A percentile compares a stretch with the other conserved stretches of the same genome.
Conservation (phyloP, 805 yeast genomes). For the Nakazawaea wyomingensis region DNA sequence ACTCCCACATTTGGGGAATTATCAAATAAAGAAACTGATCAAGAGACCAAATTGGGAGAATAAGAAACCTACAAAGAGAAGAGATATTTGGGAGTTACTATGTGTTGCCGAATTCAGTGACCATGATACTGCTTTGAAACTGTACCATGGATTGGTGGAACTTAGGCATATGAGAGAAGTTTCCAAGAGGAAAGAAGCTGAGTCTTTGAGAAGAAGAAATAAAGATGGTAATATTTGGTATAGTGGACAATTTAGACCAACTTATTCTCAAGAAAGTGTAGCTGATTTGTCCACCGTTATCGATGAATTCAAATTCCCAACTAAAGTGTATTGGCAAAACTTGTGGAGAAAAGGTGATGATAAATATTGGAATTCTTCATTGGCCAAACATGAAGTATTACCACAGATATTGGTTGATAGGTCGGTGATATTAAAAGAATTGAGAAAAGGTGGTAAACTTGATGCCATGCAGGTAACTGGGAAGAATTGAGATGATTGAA, state of each 20-base stretch:
- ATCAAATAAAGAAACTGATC: conserved; percentile 66
- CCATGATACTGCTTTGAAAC: conserved; percentile 62
- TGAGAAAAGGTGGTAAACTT: conserved; percentile 30
- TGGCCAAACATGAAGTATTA: conserved; percentile 57
- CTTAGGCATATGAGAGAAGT: conserved; percentile 72
- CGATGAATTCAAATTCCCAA: conserved; percentile 50
- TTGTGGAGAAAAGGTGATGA: conserved; percentile 84
- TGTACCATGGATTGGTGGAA: conserved; percentile 69
- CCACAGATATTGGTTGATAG: conserved; percentile 50
- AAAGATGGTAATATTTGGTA: conserved; percentile 80
- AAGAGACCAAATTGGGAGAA: conserved; percentile 87
- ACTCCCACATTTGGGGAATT: conserved; percentile 53
- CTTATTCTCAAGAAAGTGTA: conserved; percentile 85
- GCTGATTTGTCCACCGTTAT: conserved; percentile 72
- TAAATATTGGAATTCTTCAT: conserved; percentile 57
- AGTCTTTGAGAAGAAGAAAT: conserved; percentile 64
- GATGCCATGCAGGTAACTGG: background rate
- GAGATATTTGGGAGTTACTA: conserved; percentile 88
- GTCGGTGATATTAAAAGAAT: conserved; percentile 56
- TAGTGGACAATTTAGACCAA: conserved; percentile 84
- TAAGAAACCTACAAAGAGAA: conserved; percentile 70
- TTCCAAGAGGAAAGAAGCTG: conserved; percentile 52
- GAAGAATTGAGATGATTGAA: background rate
- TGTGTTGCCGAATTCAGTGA: conserved; percentile 67
- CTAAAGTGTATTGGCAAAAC: conserved; percentile 75